Base-by-base conservation (phyloP, 2,329 filamentous ascomycete genomes). In the Penicillium thymicola region DNA sequence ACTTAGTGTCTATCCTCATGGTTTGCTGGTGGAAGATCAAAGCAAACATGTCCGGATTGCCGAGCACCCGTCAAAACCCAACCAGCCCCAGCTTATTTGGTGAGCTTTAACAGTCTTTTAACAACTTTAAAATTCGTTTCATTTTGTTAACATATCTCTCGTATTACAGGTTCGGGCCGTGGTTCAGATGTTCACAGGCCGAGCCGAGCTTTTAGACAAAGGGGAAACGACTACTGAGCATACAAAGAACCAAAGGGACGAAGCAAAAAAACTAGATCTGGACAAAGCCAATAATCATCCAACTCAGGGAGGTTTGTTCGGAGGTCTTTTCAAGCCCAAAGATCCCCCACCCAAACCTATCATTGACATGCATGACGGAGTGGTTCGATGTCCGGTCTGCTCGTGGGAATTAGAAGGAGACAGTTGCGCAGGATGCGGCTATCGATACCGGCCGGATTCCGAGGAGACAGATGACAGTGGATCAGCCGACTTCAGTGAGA, bases 1-100 rank as follows among this genome's bases (percentile, higher is more conserved):
- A 28, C 69, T 34, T 36, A 85, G 82, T 85, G 84, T 64, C 75
- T 84, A 42, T 79, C 79, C 63, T 81, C 79, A 58, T 83, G 81
- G 80, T 84, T 83, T 67, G 70, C 71, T 37, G 78, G 72, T 64
- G 78, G 82, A 64, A 81, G 75, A 67, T 74, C 74, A 42, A 85
- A 82, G 65, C 87, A 86, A 69, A 86, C 85, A 64, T 89, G 87
- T 70, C 87, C 87, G 16, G 85, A 89, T 69, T 89, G 87, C 68
- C 81, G 87, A 58, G 77, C 82, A 4, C 74, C 78, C 36, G 82
- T 89, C 55, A 81, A 77, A 60, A 74, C 81, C 28, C 75, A 82
- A 61, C 86, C 86, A 0, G 83, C 85, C 8, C 86, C 86, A 27
- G 84, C 86, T 40, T 89, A 86, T 67, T 70, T 88, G 41, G 83